These are phyloP conservation scores for Calvatia gigantea DNA, from an alignment of 768 basidiomycete genomes.

Conservation along the genomic window DNA sequence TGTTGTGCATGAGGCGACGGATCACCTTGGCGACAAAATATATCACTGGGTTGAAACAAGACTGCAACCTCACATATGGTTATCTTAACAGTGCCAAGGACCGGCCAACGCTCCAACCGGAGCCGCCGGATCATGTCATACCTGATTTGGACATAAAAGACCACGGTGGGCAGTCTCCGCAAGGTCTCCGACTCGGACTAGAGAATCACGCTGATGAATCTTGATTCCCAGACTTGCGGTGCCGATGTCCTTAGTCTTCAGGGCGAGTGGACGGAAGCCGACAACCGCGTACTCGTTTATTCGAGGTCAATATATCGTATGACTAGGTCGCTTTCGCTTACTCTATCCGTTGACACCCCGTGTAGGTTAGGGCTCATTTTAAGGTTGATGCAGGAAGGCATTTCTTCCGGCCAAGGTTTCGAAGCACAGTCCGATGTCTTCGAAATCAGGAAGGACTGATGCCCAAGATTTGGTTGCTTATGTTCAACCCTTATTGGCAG, in stretches of 20 bases:
- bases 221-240: not conserved
- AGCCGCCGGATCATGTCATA: slow-evolving; percentile 9
- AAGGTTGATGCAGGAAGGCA: too few relatives aligned
- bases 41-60: slow-evolving; percentile 1
- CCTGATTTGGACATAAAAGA: not conserved
- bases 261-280: not conserved
- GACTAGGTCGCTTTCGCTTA: too few relatives aligned
- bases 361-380: too few relatives aligned
- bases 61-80: too few relatives aligned
- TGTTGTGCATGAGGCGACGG: not conserved
- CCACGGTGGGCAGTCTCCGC: not conserved
- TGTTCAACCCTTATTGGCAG: too few relatives aligned
- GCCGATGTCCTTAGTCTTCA: not conserved
- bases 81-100: too few relatives aligned
- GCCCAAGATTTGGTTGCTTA: too few relatives aligned
- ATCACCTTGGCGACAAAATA: not conserved
- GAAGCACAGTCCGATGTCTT: too few relatives aligned
- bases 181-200: slow-evolving; percentile 6
- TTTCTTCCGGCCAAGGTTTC: too few relatives aligned
- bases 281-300: not conserved
- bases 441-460: too few relatives aligned
- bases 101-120: not conserved
- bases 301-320: not conserved
- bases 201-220: not conserved
- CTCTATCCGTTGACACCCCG: too few relatives aligned